Evolutionary conservation across 1,284 basidiomycete species (phyloP), one percentile per base, ranked within the genome.

Genomic region (Phylloboletellus chloephorus): DNA sequence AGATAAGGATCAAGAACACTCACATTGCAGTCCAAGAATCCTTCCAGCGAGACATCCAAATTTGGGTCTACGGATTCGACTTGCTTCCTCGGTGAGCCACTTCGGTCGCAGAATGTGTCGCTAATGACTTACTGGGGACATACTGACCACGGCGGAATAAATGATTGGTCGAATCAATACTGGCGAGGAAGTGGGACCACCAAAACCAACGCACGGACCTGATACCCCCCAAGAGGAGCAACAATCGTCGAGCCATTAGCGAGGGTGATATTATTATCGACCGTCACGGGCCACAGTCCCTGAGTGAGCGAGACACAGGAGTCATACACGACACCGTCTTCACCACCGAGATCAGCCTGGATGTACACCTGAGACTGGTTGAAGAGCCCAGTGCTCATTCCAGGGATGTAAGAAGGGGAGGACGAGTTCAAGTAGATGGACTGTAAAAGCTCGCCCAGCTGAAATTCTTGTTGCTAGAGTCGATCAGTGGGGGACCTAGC

Each of bases 321-420:
- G 53, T 78, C 76, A 52, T 83, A 76, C 29, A 89, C 82, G 9
- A 87, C 79, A 31, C 76, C 73, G 20, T 77, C 79, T 63, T 91
- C 88, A 15, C 79, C 85, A 21, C 84, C 88, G 29, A 77, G 78
- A 61, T 90, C 86, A 13, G 85, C 84, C 16, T 73, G 73, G 44
- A 82, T 72, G 46, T 71, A 67, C 41, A 73, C 62, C 36, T 56
- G 49, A 21, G 33, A 48, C 16, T 49, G 51, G 24, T 63, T 29
- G 35, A 78, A 76, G 31, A 82, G 63, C 11, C 72, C 68, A 12
- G 64, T 65, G 52, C 69, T 72, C 52, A 90, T 66, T 0, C 74
- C 78, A 6, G 67, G 58, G 46, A 92, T 82, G 45, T 71, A 71
- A 5, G 71, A 73, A 0, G 75, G 56, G 2, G 81, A 81, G 1